Percentiles rank a stretch among this genome's conserved stretches.
Evolutionary conservation across 345 rosid genomes (phyloP).

Genomic region (Citrus cavaleriei): DNA sequence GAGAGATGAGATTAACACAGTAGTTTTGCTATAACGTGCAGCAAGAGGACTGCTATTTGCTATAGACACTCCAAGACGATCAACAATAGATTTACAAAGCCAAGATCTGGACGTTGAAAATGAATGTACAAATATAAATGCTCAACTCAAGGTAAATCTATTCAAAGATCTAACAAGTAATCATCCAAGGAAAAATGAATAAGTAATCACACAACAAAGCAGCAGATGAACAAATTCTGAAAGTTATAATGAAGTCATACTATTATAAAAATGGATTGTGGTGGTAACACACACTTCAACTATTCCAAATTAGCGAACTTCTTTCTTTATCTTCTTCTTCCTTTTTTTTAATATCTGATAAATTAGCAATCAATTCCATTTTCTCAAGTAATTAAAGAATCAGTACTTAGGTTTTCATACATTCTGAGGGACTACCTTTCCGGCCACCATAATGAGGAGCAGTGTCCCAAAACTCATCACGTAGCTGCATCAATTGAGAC

Average conservation of each 20-base stretch:
- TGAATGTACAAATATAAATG: not conserved
- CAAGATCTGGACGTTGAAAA: not conserved
- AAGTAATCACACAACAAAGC: not conserved
- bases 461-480: conserved; percentile 97
- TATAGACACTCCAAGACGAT: not conserved
- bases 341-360: not conserved
- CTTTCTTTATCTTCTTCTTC: not conserved
- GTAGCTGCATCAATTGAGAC: conserved; percentile 64
- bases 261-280: not conserved
- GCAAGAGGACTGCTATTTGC: not conserved
- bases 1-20: not conserved
- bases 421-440: conserved; percentile 47
- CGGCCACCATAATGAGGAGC: conserved; percentile 94
- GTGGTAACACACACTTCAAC: not conserved
- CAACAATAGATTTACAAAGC: not conserved
- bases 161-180: not conserved
- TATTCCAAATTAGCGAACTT: not conserved
- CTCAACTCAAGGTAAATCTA: not conserved
- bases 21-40: not conserved
- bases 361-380: not conserved
- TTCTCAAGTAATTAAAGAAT: not conserved
- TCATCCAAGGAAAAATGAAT: not conserved
- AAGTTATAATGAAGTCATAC: not conserved
- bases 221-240: not conserved
- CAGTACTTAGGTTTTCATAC: not conserved